phyloP scores from a whole-genome alignment of 345 rosid species.

The Luvunga scandens region DNA sequence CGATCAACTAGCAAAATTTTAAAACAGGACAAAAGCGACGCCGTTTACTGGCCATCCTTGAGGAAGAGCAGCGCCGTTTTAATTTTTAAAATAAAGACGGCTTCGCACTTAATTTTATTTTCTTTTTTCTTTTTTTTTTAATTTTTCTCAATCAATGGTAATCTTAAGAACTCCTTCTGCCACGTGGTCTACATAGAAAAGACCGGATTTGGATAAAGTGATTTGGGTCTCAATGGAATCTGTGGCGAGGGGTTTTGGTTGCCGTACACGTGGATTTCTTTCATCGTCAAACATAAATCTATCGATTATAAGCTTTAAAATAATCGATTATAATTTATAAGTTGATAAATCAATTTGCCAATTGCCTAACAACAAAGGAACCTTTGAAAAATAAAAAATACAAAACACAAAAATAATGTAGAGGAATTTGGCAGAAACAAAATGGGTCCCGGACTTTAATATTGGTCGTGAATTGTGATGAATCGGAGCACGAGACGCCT shows the following conservation, averaged over 20 bases:
- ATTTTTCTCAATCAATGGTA: background rate
- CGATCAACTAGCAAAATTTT: conserved; percentile 18
- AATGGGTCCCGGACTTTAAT: background rate
- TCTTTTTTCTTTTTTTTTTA: background rate
- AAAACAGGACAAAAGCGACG: background rate
- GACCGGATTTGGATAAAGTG: conserved; percentile 5
- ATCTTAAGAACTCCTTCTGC: conserved; percentile 5
- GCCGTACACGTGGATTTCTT: conserved; percentile 26
- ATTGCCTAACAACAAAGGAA: background rate
- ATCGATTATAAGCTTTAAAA: background rate
- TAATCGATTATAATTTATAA: too few species aligned
- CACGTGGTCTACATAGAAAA: conserved; percentile 22
- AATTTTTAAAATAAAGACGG: too few species aligned
- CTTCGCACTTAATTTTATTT: background rate
- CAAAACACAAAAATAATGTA: background rate
- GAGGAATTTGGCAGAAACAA: background rate
- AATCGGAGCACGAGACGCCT: background rate
- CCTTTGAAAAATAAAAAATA: too few species aligned
- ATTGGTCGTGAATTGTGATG: background rate
- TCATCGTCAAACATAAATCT: background rate
- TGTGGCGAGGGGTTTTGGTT: background rate
- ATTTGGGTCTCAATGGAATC: background rate
- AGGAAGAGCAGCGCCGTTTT: background rate
- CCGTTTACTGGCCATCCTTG: background rate
- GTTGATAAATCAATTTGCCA: too few species aligned